phyloP scores from a whole-genome alignment of 2,329 filamentous ascomycete species.

The Orbilia brochopaga region DNA sequence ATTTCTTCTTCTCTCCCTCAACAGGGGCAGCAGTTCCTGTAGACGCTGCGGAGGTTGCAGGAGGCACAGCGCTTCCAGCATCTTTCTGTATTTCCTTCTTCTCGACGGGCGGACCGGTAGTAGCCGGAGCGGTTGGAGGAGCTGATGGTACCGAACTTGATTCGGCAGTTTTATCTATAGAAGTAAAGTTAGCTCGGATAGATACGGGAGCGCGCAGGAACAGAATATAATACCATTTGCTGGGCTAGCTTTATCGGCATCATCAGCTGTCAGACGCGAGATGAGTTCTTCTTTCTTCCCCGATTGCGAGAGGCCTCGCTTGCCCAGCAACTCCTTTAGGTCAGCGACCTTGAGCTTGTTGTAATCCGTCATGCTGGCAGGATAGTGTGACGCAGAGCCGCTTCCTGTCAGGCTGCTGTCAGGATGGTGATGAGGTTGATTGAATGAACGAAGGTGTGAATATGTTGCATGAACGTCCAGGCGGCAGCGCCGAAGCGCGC shows the following conservation, averaged over 20 bases:
- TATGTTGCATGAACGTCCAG: background rate
- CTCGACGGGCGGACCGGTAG: conserved; percentile 10
- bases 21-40: conserved; percentile 7
- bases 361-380: conserved; percentile 71
- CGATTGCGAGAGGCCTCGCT: conserved; percentile 72
- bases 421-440: conserved; percentile 9
- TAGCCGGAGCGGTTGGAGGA: background rate
- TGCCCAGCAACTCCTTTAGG: conserved; percentile 78
- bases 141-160: conserved; percentile 13
- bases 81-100: conserved; percentile 49
- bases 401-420: conserved; percentile 1
- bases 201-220: background rate
- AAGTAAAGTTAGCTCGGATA: conserved; percentile 6
- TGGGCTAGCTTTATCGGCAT: conserved; percentile 24
- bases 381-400: conserved; percentile 1
- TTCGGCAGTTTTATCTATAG: conserved; percentile 14
- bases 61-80: background rate
- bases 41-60: conserved; percentile 5
- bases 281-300: conserved; percentile 86
- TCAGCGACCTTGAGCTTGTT: conserved; percentile 80
- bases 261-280: conserved; percentile 65
- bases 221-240: conserved; percentile 29
- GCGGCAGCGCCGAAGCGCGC: conserved; percentile 6
- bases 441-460: conserved; percentile 15
- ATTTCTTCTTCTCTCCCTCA: conserved; percentile 48